Conservation (phyloP, 2,329 filamentous ascomycete genomes). For the Sclerotinia spermophila region DNA sequence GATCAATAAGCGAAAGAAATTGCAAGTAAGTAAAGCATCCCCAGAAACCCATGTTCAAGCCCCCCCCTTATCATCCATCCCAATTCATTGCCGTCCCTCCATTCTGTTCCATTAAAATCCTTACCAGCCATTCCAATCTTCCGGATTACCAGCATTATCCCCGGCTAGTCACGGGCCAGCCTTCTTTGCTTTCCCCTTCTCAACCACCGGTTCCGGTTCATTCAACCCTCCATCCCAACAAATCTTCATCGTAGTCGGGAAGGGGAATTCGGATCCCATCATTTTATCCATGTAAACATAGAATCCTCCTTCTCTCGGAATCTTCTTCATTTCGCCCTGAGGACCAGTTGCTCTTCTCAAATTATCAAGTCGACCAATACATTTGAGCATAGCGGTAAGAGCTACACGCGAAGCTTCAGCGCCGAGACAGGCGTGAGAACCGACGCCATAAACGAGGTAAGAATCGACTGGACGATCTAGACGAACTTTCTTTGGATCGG, state of each 20-base stretch:
- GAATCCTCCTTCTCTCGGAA: conserved; percentile 16
- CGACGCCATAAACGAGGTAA: conserved; percentile 63
- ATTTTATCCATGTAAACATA: conserved; percentile 21
- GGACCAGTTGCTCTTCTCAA: conserved; percentile 20
- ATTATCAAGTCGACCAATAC: conserved; percentile 20
- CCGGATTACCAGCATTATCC: neutral
- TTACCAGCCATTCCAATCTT: conserved; percentile 4
- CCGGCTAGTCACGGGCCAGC: neutral
- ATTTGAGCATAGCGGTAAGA: conserved; percentile 53
- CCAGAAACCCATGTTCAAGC: too few relatives aligned
- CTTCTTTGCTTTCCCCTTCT: conserved; percentile 2
- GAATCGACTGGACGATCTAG: conserved; percentile 58
- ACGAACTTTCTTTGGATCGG: conserved; percentile 56
- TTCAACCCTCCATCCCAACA: conserved; percentile 26
- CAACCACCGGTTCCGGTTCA: neutral
- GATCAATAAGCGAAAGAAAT: neutral
- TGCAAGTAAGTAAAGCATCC: neutral
- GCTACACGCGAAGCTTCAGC: conserved; percentile 42
- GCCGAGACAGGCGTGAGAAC: conserved; percentile 61
- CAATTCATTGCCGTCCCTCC: neutral
- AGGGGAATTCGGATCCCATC: conserved; percentile 53
- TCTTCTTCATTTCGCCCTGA: conserved; percentile 23
- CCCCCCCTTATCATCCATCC: neutral
- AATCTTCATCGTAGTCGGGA: conserved; percentile 37
- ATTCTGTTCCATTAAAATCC: neutral